Percentiles rank a stretch among this genome's conserved stretches.
phyloP scores from a whole-genome alignment of 305 asterid genomes.

The Fraxinus latifolia region DNA sequence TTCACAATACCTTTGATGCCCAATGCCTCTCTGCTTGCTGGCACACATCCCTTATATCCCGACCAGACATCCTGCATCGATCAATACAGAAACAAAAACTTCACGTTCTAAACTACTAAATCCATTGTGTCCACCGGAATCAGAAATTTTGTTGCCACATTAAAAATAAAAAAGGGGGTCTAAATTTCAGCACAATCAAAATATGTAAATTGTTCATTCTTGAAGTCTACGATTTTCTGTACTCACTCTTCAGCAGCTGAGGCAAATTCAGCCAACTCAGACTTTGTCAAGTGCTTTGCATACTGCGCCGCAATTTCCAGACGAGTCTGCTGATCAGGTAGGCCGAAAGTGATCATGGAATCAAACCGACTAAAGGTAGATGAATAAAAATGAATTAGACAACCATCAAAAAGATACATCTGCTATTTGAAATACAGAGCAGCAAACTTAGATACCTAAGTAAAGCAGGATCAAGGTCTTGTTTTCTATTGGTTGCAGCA shows the following conservation, averaged over 20 bases:
- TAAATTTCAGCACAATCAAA: not conserved
- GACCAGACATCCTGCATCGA: slow-evolving; percentile 80
- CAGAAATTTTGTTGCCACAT: not conserved
- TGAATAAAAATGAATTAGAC: slow-evolving; percentile 9
- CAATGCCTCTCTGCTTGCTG: slow-evolving; percentile 97
- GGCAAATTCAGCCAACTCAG: slow-evolving; percentile 72
- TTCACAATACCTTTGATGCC: slow-evolving; percentile 85
- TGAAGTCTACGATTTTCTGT: not conserved
- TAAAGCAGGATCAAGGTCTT: slow-evolving; percentile 96
- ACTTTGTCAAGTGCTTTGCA: slow-evolving; percentile 78
- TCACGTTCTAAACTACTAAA: not conserved
- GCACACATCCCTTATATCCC: slow-evolving; percentile 89
- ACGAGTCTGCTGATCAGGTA: slow-evolving; percentile 87
- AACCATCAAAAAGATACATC: not conserved
- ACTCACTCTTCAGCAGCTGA: slow-evolving; percentile 65
- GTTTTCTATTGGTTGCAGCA: slow-evolving; percentile 96
- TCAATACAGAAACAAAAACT: not conserved
- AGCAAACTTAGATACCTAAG: slow-evolving; percentile 50
- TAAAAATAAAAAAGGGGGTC: not conserved
- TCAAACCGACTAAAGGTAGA: slow-evolving; percentile 81
- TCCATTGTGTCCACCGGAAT: not conserved
- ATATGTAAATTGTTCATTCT: not conserved
- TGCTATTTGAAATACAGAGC: not conserved
- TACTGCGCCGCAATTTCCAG: slow-evolving; percentile 78
- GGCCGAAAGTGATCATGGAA: slow-evolving; percentile 68